phyloP scores from a whole-genome alignment of 2,329 filamentous ascomycete genomes.

The Coccinonectria pachysandricola region DNA sequence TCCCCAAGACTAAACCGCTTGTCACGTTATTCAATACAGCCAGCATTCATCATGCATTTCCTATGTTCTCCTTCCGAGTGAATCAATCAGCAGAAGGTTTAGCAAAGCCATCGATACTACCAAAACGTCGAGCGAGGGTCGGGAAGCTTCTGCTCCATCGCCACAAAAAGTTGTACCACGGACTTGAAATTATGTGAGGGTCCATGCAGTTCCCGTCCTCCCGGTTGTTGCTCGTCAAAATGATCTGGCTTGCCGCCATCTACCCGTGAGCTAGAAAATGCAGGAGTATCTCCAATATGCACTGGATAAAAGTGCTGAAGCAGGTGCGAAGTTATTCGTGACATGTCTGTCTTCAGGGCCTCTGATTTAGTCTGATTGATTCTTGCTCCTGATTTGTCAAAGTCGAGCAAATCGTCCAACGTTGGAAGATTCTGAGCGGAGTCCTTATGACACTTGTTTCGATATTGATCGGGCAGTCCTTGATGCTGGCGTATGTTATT shows the following conservation, averaged over 20 bases:
- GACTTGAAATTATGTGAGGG: no score
- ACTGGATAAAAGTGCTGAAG: constrained; percentile 2
- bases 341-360: constrained; percentile 13
- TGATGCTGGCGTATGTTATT: constrained; percentile 8
- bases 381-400: background rate
- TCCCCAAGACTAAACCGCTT: no score
- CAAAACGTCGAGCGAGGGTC: no score
- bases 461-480: no score
- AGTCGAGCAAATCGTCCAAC: constrained; percentile 11
- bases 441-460: constrained; percentile 19
- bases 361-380: constrained; percentile 4
- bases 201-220: no score
- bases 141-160: no score
- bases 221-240: constrained; percentile 8
- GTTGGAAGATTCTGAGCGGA: constrained; percentile 20
- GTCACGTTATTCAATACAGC: no score
- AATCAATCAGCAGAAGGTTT: no score
- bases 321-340: constrained; percentile 4
- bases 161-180: no score
- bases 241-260: constrained; percentile 3
- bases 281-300: background rate
- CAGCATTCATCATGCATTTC: no score
- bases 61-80: no score
- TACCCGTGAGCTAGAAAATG: background rate
- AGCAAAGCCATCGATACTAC: no score